Evolutionary conservation across 805 yeast species (phyloP), one percentile per base, ranked within the genome.

Genomic region (Pichia scutulata): DNA sequence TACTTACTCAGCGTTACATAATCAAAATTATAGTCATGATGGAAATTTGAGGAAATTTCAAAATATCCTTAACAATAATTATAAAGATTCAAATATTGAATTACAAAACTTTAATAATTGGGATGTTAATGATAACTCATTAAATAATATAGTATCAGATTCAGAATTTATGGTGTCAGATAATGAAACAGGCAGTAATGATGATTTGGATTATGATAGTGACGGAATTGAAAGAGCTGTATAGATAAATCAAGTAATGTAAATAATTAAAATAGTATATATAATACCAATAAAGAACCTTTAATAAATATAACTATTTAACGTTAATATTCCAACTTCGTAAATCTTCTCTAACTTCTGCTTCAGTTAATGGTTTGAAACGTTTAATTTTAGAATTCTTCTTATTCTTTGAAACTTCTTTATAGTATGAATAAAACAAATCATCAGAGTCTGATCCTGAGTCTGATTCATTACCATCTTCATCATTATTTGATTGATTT

Each of bases 251-350:
- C 13, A 36, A 26, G 41, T 28, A 13, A 28, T 28, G n/a, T 13
- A 13, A 8, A 28, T 3, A 28, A 28, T n/a, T n/a, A n/a, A n/a
- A n/a, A n/a, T n/a, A n/a, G n/a, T n/a, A n/a, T 13, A 28, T 28
- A 28, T 28, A 24, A 24, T 24, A 24, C 26, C 8, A 24, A 24
- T 24, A 24, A 24, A n/a, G n/a, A n/a, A 30, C 3, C 7, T 21
- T 16, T n/a, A 21, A 18, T 14, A 23, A n/a, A n/a, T n/a, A n/a
- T n/a, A n/a, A 25, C 19, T 42, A 25, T 26, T 14, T 37, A 21
- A 44, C 47, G 19, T 14, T 26, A 14, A 56, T 50, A 23, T 61
- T 54, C 80, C 80, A 75, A 57, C 78, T 73, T 41, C 62, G 63
- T 56, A 73, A 56, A 45, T 71, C 73, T 2, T 62, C 61, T 26